Evolutionary conservation across 1,139 yeast species (phyloP).

Genomic region (Pichia sp.): DNA sequence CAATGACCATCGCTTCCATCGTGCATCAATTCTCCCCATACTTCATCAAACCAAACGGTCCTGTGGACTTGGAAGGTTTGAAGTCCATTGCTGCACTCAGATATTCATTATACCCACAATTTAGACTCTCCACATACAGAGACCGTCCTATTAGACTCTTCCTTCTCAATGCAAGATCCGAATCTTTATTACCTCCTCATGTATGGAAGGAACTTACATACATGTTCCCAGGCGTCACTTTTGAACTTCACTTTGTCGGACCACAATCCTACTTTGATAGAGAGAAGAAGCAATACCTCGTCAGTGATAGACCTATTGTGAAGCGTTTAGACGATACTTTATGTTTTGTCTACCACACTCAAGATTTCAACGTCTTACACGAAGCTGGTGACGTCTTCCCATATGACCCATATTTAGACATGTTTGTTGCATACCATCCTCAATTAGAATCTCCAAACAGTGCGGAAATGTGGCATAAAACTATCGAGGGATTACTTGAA

Average conservation of each 20-base stretch:
- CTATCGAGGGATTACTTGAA: constrained; percentile 80
- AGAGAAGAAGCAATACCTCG: constrained; percentile 46
- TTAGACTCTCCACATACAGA: constrained; percentile 50
- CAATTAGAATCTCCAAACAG: constrained; percentile 85
- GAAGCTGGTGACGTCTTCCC: constrained; percentile 95
- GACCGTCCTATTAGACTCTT: constrained; percentile 89
- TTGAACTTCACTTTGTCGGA: constrained; percentile 88
- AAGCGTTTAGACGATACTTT: constrained; percentile 72
- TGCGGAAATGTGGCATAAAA: constrained; percentile 69
- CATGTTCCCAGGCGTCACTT: constrained; percentile 72
- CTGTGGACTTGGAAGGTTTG: constrained; percentile 84
- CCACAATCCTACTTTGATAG: constrained; percentile 83
- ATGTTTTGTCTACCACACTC: constrained; percentile 75
- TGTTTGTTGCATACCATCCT: constrained; percentile 91
- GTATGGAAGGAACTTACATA: constrained; percentile 94
- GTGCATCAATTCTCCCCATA: constrained; percentile 86
- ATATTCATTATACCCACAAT: constrained; percentile 79
- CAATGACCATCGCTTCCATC: constrained; percentile 79
- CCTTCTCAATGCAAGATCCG: constrained; percentile 87
- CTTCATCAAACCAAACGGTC: constrained; percentile 73
- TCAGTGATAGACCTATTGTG: constrained; percentile 54
- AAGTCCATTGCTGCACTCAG: constrained; percentile 87
- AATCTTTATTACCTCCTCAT: constrained; percentile 87
- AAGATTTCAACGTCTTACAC: constrained; percentile 84
- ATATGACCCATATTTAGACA: constrained; percentile 92